Conservation (phyloP, 2,329 filamentous ascomycete genomes). For the Hypoxylon sp. region DNA sequence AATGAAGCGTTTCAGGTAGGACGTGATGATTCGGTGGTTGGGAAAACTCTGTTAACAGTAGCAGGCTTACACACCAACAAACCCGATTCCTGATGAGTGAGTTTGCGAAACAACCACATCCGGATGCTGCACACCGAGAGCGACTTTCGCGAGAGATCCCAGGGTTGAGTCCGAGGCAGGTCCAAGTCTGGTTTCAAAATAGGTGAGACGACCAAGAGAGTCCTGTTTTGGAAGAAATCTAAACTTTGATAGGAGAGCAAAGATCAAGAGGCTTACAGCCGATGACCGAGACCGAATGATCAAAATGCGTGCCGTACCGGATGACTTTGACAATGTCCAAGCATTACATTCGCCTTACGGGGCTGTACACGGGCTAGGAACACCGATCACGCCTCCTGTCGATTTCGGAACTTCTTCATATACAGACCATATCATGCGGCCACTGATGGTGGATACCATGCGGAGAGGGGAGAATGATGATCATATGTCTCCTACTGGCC, state of each 20-base stretch:
- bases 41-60: constrained; percentile 53
- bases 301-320: constrained; percentile 78
- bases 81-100: constrained; percentile 98
- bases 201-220: constrained; percentile 69
- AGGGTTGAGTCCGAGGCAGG: constrained; percentile 89
- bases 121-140: constrained; percentile 90
- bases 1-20: constrained; percentile 85
- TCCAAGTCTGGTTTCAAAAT: constrained; percentile 99
- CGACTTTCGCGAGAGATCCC: constrained; percentile 90
- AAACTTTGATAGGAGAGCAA: constrained; percentile 68
- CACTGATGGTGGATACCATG: constrained; percentile 76
- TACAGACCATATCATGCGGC: constrained; percentile 73
- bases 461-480: constrained; percentile 73
- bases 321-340: constrained; percentile 78
- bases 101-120: constrained; percentile 93
- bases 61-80: constrained; percentile 92
- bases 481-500: constrained; percentile 74
- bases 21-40: constrained; percentile 7
- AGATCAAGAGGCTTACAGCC: constrained; percentile 78
- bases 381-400: constrained; percentile 63
- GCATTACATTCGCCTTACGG: constrained; percentile 77
- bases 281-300: constrained; percentile 79
- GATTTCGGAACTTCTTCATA: constrained; percentile 65
- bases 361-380: constrained; percentile 67
- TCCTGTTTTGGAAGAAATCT: constrained; percentile 43